phyloP scores from a whole-genome alignment of 2,329 filamentous ascomycete species.

The Chaetomiaceae sp. region DNA sequence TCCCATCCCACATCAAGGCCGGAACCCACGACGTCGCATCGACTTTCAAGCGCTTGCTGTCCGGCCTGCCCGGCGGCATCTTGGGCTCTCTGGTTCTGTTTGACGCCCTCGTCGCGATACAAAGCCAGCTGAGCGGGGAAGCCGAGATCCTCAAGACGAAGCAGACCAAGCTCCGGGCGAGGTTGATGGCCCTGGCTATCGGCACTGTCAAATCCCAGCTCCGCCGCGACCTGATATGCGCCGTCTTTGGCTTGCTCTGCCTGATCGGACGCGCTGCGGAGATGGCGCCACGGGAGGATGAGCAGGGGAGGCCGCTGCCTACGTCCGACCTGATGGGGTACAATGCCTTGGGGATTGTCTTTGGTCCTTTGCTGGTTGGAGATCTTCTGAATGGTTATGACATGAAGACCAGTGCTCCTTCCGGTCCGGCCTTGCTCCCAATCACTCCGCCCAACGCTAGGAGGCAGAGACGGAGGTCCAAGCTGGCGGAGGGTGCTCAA shows the following conservation, averaged over 20 bases:
- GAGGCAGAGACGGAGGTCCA: conserved; percentile 38
- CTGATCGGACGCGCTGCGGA: conserved; percentile 57
- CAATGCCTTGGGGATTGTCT: conserved; percentile 57
- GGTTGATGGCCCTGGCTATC: conserved; percentile 62
- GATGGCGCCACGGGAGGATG: conserved; percentile 47
- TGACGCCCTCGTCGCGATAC: conserved; percentile 58
- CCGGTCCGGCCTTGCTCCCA: conserved; percentile 42
- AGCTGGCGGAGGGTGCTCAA: conserved; percentile 20
- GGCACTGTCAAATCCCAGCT: conserved; percentile 55
- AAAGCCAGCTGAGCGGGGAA: conserved; percentile 50
- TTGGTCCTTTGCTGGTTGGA: conserved; percentile 60
- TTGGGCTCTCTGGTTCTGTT: conserved; percentile 59
- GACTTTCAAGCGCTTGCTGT: conserved; percentile 62
- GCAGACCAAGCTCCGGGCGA: conserved; percentile 53
- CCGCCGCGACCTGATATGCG: conserved; percentile 60
- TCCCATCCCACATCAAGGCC: conserved; percentile 57
- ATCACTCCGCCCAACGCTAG: conserved; percentile 41
- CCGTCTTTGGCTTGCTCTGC: conserved; percentile 61
- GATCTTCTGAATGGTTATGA: conserved; percentile 51
- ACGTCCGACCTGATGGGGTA: conserved; percentile 62
- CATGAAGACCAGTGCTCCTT: conserved; percentile 39
- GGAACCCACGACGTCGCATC: conserved; percentile 63
- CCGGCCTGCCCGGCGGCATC: conserved; percentile 60
- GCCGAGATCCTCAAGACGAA: conserved; percentile 50
- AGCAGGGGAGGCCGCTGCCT: conserved; percentile 47